Conservation (phyloP, 257 asterid species). For the Nicotiana undulata region DNA sequence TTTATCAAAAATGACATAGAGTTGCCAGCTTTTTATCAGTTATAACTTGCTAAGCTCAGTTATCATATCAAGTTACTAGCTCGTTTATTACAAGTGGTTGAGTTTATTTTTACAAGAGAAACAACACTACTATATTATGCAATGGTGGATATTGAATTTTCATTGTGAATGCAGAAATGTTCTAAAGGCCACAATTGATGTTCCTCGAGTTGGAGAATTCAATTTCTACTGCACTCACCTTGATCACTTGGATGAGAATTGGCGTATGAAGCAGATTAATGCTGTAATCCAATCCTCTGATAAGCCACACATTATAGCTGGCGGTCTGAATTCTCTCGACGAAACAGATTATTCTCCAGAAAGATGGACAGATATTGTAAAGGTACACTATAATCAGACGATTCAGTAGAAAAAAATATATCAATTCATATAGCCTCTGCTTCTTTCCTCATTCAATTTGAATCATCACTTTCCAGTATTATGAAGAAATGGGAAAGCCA, state of each 20-base stretch:
- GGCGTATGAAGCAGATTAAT: slow-evolving; percentile 92
- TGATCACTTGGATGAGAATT: slow-evolving; percentile 80
- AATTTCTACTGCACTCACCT: slow-evolving; percentile 74
- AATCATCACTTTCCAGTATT: slow-evolving; percentile 42
- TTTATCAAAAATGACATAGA: background rate
- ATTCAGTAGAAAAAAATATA: background rate
- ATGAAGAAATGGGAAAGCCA: slow-evolving; percentile 91
- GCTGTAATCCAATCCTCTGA: slow-evolving; percentile 65
- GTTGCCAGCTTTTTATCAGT: background rate
- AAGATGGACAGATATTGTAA: slow-evolving; percentile 86
- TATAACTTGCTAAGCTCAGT: background rate
- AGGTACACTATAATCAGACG: slow-evolving; percentile 28
- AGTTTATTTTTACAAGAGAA: background rate
- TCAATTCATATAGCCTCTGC: background rate
- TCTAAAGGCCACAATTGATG: slow-evolving; percentile 86
- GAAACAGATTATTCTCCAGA: slow-evolving; percentile 81
- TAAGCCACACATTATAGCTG: slow-evolving; percentile 84
- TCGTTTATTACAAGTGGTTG: background rate
- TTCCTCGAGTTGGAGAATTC: slow-evolving; percentile 71
- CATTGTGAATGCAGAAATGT: slow-evolving; percentile 58
- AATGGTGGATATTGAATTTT: too few species aligned
- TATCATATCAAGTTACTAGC: background rate
- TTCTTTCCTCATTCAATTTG: background rate
- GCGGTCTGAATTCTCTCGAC: slow-evolving; percentile 83
- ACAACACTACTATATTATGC: too few species aligned